A percentile compares a stretch with the other conserved stretches of the same genome.
phyloP scores from a whole-genome alignment of 164 flowering plant genomes.

The Aristolochia contorta region DNA sequence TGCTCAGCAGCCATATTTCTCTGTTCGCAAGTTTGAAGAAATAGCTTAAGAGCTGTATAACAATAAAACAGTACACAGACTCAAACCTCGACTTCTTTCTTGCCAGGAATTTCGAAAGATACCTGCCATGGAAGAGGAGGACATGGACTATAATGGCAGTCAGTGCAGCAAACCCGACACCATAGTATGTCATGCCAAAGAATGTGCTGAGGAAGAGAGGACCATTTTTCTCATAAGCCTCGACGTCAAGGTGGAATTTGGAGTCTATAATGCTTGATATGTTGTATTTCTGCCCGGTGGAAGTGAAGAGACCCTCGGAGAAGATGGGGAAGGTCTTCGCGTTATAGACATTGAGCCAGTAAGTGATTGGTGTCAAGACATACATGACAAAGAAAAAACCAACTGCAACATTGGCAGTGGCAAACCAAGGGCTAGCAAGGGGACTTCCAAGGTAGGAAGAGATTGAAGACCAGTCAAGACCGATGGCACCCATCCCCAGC shows the following conservation, averaged over 20 bases:
- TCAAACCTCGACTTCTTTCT: background rate
- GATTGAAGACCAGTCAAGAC: slow-evolving; percentile 73
- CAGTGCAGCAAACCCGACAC: slow-evolving; percentile 73
- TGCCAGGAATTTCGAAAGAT: background rate
- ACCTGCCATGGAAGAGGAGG: slow-evolving; percentile 71
- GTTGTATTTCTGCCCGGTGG: slow-evolving; percentile 41
- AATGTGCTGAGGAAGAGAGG: slow-evolving; percentile 61
- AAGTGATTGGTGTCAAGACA: slow-evolving; percentile 46
- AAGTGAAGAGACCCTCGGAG: slow-evolving; percentile 45
- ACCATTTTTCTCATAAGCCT: slow-evolving; percentile 46
- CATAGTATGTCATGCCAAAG: slow-evolving; percentile 60
- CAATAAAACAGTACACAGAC: background rate
- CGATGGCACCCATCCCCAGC: slow-evolving; percentile 57
- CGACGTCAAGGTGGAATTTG: slow-evolving; percentile 47
- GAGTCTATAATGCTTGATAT: slow-evolving; percentile 44
- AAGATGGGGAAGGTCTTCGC: slow-evolving; percentile 70
- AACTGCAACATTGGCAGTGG: slow-evolving; percentile 70
- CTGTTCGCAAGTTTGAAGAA: slow-evolving; percentile 16
- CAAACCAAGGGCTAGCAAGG: slow-evolving; percentile 87
- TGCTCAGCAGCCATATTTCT: slow-evolving; percentile 69
- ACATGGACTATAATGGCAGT: slow-evolving; percentile 66
- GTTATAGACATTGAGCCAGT: slow-evolving; percentile 59
- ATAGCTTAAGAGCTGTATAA: too few relatives aligned
- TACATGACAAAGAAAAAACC: slow-evolving; percentile 60
- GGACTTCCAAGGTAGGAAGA: slow-evolving; percentile 79